Conservation (phyloP, 441 rosid species). For the Populus trichocarpa region DNA sequence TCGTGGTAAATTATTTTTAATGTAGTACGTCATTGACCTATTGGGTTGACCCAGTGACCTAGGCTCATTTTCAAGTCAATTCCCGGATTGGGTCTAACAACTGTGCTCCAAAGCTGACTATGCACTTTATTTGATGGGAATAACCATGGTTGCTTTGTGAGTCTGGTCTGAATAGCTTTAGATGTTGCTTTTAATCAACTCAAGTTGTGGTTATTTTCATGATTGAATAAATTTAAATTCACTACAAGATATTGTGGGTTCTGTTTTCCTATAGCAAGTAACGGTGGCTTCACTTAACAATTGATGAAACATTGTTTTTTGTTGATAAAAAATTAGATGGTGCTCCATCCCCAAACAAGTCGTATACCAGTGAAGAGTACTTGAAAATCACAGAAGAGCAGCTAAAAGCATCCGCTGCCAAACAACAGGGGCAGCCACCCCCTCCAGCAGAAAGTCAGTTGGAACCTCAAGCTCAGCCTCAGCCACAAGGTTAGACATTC, state of each 20-base stretch:
- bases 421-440: slow-evolving; percentile 28
- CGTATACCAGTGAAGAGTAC: slow-evolving; percentile 71
- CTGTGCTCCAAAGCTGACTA: neutral
- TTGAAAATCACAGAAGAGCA: slow-evolving; percentile 80
- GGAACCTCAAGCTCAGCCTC: slow-evolving; percentile 36
- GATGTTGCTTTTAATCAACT: neutral
- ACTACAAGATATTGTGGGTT: neutral
- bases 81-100: too few species aligned
- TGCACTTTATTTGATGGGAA: neutral
- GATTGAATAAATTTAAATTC: neutral
- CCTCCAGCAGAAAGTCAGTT: slow-evolving; percentile 30
- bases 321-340: slow-evolving; percentile 45
- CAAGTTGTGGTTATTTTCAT: neutral
- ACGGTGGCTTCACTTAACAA: neutral
- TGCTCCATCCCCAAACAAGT: slow-evolving; percentile 36
- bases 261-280: neutral
- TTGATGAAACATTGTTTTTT: slow-evolving; percentile 1
- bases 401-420: slow-evolving; percentile 48
- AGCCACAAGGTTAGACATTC: slow-evolving; percentile 31
- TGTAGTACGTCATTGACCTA: too few species aligned
- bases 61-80: too few species aligned
- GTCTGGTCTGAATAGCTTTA: neutral
- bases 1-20: too few species aligned
- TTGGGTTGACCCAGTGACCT: too few species aligned
- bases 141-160: neutral